Evolutionary conservation across 495 filamentous ascomycete species (phyloP), one percentile per base, ranked within the genome.

Genomic region (Penicillium chermesinum): DNA sequence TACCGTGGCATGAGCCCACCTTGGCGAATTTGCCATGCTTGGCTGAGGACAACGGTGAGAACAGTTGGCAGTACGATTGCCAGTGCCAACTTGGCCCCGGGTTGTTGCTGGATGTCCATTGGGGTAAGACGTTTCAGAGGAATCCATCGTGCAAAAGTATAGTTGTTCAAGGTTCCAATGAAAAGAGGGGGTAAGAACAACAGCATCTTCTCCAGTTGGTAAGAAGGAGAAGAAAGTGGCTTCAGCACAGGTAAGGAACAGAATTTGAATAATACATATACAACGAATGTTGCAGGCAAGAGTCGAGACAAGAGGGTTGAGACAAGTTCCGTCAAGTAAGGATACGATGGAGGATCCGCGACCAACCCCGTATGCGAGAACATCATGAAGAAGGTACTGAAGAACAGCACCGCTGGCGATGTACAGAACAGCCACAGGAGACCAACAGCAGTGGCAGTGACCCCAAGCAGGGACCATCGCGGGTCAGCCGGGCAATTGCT

Each of bases 301-400:
- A 89, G 81, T 18, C 84, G 84, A 44, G 83, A 85, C 22, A 91
- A 58, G 7, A 89, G 70, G 21, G 76, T 70, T n/a, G 86, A 88
- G 22, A 89, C 70, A 7, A 91, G 73, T 2, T 79, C 72, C 10
- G 72, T 55, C 54, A 84, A 73, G 49, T 70, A 67, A n/a, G 70
- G 59, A 30, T 70, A 64, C 18, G 65, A 68, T 2, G 88, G 87
- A 9, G 85, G 83, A 62, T 95, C 89, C 0, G 85, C 87, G 32
- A 85, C 85, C 44, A 94, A 65, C 6, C 83, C 86, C 14, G 90
- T 86, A 49, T 91, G 86, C 58, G 81, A 83, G 61, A 90, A 91
- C 16, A 89, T 67, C 44, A 82, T 84, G 37, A 75, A 72, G 56
- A 91, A 91, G 10, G 80, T 74, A 30, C 81, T 79, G 57, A 81